Evolutionary conservation across 2,329 filamentous ascomycete species (phyloP), one percentile per base, ranked within the genome.

Genomic region (Stachybotrys chlorohalonatus): DNA sequence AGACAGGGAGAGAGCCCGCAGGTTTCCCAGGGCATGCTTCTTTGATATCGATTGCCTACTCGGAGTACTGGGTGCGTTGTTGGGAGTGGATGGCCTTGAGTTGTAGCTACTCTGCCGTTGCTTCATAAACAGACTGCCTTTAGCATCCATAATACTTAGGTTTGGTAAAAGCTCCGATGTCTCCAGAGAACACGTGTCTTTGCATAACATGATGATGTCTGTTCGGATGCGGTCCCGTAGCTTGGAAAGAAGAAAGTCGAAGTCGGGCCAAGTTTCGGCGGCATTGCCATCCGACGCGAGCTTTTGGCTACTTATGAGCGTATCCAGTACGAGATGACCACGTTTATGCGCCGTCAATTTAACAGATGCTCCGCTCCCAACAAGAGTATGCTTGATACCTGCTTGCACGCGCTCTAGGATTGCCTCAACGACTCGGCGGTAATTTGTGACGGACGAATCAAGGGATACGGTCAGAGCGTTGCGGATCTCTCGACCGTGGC

Each of bases 321-420:
- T 77, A 62, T 79, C 74, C n/a, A 79, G 56, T 13, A 82, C 70
- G 24, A 79, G 71, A 54, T 82, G 79, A 0, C 79, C 79, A 48
- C 78, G 73, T 61, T 81, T 81, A 58, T 77, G 70, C 7, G 75
- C 73, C 3, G 70, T 73, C 62, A 82, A 66, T 24, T 72, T 75
- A 52, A 80, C 68, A 6, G 74, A 70, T 46, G 73, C 69, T 30
- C 77, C 73, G 55, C 76, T 73, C 30, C 74, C 73, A 51, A 73
- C 71, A 30, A 82, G 68, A 6, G 77, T 71, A 53, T 79, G 74
- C 16, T 72, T 69, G 7, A 81, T 71, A 5, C 78, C 76, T 1
- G 76, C 74, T 59, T 80, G 75, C 17, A 81, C 65, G 45, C 79
- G 73, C 54, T 80, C 76, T 31, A 81, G 63, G 6, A 80, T 70